Percentiles rank a stretch among this genome's conserved stretches.
phyloP scores from a whole-genome alignment of 2,329 filamentous ascomycete species.

The Aspergillus bombycis region DNA sequence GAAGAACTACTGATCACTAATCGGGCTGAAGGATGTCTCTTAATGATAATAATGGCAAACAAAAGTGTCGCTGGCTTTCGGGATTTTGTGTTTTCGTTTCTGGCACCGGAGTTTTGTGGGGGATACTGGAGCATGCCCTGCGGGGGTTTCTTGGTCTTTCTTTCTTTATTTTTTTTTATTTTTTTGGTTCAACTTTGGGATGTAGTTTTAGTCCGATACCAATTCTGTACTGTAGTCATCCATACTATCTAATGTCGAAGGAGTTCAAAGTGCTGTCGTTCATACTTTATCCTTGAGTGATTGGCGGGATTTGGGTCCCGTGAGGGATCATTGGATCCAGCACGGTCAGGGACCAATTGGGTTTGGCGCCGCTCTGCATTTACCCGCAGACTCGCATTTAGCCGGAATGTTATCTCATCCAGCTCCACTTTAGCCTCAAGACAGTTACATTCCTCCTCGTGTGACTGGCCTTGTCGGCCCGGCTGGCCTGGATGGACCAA shows the following conservation, averaged over 20 bases:
- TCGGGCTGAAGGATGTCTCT: neutral
- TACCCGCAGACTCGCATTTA: neutral
- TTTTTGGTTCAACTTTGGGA: neutral
- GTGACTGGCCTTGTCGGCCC: neutral
- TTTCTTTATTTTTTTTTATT: too few relatives aligned
- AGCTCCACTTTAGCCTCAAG: neutral
- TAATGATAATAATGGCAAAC: conserved; percentile 12
- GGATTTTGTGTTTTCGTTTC: neutral
- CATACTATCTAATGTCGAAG: neutral
- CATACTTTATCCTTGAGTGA: neutral
- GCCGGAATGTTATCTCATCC: neutral
- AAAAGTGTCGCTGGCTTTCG: conserved; percentile 10
- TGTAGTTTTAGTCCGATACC: neutral
- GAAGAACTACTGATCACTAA: neutral
- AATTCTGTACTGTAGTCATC: neutral
- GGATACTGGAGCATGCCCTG: neutral
- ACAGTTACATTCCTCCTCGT: neutral
- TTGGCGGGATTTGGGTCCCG: neutral
- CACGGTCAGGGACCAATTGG: neutral
- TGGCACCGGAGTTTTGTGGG: neutral
- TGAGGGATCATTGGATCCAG: neutral
- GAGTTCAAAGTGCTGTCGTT: neutral
- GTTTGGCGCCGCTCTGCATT: neutral
- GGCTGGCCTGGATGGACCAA: neutral
- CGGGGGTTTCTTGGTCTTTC: neutral